phyloP scores from a whole-genome alignment of 495 filamentous ascomycete genomes.

The Podospora comata region DNA sequence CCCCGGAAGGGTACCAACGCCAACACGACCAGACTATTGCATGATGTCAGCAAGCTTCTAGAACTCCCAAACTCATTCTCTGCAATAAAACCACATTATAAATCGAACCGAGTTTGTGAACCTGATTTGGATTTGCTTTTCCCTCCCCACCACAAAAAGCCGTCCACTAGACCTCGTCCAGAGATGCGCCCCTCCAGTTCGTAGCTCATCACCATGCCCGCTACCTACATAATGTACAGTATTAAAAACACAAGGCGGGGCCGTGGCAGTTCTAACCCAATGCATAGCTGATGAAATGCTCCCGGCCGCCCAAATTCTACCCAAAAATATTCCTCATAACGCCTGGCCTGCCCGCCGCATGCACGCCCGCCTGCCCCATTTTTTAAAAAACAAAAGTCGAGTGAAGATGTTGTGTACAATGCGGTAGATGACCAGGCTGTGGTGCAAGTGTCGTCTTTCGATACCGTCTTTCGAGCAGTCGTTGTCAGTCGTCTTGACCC shows the following conservation, averaged over 20 bases:
- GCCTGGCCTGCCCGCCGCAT: background rate
- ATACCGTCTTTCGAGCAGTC: background rate
- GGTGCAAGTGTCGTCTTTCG: background rate
- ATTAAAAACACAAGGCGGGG: conserved; percentile 1
- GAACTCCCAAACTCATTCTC: background rate
- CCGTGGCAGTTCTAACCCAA: background rate
- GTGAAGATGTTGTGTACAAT: conserved; percentile 16
- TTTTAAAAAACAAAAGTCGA: conserved; percentile 6
- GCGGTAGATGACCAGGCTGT: background rate
- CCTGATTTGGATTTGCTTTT: background rate
- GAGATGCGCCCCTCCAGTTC: background rate
- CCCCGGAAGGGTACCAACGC: background rate
- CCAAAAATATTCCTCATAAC: background rate
- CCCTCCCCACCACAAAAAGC: background rate
- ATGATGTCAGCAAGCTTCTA: background rate
- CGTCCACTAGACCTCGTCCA: background rate
- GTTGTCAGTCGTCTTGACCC: background rate
- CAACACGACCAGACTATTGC: background rate
- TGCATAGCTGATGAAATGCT: conserved; percentile 1
- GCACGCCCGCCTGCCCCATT: background rate
- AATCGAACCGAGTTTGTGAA: background rate
- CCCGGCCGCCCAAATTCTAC: background rate
- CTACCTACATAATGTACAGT: background rate
- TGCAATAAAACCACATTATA: background rate
- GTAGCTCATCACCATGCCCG: background rate